Evolutionary conservation across 208 protist genomes (phyloP).

Genomic region (Vickermania ingenoplastis): DNA sequence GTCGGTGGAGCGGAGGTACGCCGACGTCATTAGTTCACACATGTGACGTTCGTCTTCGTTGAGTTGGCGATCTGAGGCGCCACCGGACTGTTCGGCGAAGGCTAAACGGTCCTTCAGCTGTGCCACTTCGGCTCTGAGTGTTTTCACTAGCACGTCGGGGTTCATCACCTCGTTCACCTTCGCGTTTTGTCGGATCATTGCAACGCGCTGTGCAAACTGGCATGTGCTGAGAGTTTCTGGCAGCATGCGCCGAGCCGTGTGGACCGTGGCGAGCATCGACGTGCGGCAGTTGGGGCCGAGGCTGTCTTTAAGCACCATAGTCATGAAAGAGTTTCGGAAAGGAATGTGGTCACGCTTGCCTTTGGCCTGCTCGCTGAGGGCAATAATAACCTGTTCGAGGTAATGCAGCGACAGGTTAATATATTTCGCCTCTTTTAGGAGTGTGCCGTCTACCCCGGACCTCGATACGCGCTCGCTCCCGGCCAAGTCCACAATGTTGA

Average conservation of each 20-base stretch:
- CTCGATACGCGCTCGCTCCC: conserved; percentile 87
- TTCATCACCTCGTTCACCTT: conserved; percentile 88
- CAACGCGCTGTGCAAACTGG: conserved; percentile 83
- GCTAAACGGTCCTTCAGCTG: conserved; percentile 82
- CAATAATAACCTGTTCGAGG: conserved; percentile 81
- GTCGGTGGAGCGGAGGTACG: conserved; percentile 43
- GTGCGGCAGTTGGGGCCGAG: conserved; percentile 95
- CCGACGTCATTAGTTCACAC: conserved; percentile 55
- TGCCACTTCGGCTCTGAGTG: conserved; percentile 82
- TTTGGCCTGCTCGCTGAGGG: conserved; percentile 72
- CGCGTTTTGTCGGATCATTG: conserved; percentile 80
- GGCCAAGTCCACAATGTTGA: conserved; percentile 90
- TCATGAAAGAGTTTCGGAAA: conserved; percentile 93
- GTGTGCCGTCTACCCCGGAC: conserved; percentile 64
- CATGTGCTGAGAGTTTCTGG: conserved; percentile 87
- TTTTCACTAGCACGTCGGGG: conserved; percentile 76
- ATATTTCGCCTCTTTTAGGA: conserved; percentile 71
- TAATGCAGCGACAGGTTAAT: conserved; percentile 91
- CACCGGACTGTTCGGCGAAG: conserved; percentile 57
- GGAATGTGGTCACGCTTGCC: conserved; percentile 86
- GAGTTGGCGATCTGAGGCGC: conserved; percentile 39
- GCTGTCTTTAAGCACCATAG: conserved; percentile 88
- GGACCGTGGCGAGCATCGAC: conserved; percentile 85
- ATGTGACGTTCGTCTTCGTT: conserved; percentile 57
- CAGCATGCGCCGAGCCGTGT: conserved; percentile 38